These are phyloP conservation scores for Conidiobolus incongruus DNA, from an alignment of 371 early-diverging fungal genomes.

Conservation along the genomic window DNA sequence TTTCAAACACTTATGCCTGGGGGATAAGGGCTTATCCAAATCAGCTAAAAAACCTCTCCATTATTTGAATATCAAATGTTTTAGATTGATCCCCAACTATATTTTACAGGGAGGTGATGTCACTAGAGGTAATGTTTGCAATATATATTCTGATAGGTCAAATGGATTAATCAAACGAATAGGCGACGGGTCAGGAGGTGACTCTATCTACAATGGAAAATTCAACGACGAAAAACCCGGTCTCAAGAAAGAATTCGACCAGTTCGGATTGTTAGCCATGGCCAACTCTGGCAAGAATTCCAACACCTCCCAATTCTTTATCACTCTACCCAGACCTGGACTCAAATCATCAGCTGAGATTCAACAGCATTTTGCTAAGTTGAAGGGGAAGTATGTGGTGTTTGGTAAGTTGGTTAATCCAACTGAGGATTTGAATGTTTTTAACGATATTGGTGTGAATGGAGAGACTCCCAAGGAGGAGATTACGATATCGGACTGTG, in stretches of 20 bases:
- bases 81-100: slow-evolving; percentile 21
- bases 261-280: slow-evolving; percentile 39
- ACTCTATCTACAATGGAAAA: slow-evolving; percentile 35
- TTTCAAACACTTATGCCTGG: slow-evolving; percentile 26
- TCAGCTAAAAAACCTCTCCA: slow-evolving; percentile 24
- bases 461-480: slow-evolving; percentile 1
- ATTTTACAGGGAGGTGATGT: slow-evolving; percentile 70
- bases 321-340: neutral
- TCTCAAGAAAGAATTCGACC: slow-evolving; percentile 18
- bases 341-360: slow-evolving; percentile 5
- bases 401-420: slow-evolving; percentile 72
- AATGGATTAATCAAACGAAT: neutral
- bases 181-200: slow-evolving; percentile 55
- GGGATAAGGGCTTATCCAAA: slow-evolving; percentile 17
- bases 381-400: slow-evolving; percentile 98
- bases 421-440: slow-evolving; percentile 5
- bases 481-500: neutral
- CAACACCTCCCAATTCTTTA: slow-evolving; percentile 43
- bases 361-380: slow-evolving; percentile 32
- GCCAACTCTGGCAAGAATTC: slow-evolving; percentile 71
- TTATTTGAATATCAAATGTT: slow-evolving; percentile 20
- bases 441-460: slow-evolving; percentile 7
- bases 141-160: neutral
- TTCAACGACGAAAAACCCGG: slow-evolving; percentile 51
- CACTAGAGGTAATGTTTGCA: slow-evolving; percentile 16